Evolutionary conservation across 768 basidiomycete genomes (phyloP).

Genomic region (Steccherinum ochraceum): DNA sequence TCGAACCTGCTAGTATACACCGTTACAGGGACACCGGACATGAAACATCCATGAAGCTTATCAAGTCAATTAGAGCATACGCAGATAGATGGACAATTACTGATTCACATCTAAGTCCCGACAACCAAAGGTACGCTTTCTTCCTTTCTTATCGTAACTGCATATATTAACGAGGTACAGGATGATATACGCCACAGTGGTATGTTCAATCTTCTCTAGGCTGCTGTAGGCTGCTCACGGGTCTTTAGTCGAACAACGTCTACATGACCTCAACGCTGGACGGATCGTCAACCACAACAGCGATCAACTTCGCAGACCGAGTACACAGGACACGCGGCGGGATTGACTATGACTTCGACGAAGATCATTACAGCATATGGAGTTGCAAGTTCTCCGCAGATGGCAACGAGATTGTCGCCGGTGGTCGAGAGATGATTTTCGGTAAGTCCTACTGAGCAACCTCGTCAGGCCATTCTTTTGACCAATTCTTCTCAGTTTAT

Average conservation of each 20-base stretch:
- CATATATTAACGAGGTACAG: no score
- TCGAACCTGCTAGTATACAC: conserved; percentile 18
- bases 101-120: conserved; percentile 84
- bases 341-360: conserved; percentile 30
- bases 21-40: conserved; percentile 29
- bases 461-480: not conserved
- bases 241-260: conserved; percentile 55
- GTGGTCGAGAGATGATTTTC: conserved; percentile 78
- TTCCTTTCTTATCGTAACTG: not conserved
- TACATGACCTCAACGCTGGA: conserved; percentile 73
- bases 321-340: conserved; percentile 12
- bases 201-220: conserved; percentile 25
- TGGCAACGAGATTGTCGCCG: conserved; percentile 91
- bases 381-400: conserved; percentile 96
- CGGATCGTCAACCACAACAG: conserved; percentile 50
- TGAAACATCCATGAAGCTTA: conserved; percentile 39
- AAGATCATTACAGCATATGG: conserved; percentile 72
- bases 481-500: conserved; percentile 55
- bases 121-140: conserved; percentile 67
- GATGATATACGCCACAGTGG: conserved; percentile 91
- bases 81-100: conserved; percentile 91
- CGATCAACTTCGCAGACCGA: conserved; percentile 42
- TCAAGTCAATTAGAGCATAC: conserved; percentile 68
- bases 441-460: conserved; percentile 30
- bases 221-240: conserved; percentile 5